Base-by-base conservation (phyloP, 495 filamentous ascomycete genomes). In the Glutinoglossum americanum region DNA sequence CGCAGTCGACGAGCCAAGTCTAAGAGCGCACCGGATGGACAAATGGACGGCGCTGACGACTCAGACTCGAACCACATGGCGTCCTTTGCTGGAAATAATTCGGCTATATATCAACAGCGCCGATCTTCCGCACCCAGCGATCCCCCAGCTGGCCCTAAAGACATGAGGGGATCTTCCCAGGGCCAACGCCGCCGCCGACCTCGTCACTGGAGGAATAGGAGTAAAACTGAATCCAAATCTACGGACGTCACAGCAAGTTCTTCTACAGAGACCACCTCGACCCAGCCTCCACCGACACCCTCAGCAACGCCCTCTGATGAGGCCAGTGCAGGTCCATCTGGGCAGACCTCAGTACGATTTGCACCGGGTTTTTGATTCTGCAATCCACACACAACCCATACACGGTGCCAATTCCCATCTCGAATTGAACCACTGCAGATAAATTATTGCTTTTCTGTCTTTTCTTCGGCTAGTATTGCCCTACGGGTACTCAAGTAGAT, bases 1-100 rank as follows among this genome's bases (percentile, higher is more conserved):
- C 54, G 49, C 32, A 56, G 17, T 13, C 54, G 54, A 33, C 28
- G 54, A 23, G 54, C 54, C 32, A 37, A 26, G 30, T 56, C 54
- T 26, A 56, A 41, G 54, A 56, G 54, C 28, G 54, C 32, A 1
- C 54, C 54, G n/a, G 54, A 56, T 2, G 54, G 32, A 19, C 54
- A 56, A 56, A n/a, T 26, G 2, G 54, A 56, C 32, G 54, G 54
- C 19, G 54, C 10, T 26, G 27, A 39, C 23, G 37, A 56, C 32
- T 45, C 54, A 6, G 54, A 37, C 6, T 27, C 32, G 17, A 56
- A 27, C 30, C 28, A 27, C 17, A n/a, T n/a, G 11, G 8, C 26
- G 3, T 23, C 5, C 26, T 27, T 27, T 27, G 4, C 13, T n/a
- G 49, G 49, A 11, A 53, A 30, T 19, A 1, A 53, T 30, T 25